Conservation (phyloP, 176 grass and related monocot species). For the Triticum timopheevii region DNA sequence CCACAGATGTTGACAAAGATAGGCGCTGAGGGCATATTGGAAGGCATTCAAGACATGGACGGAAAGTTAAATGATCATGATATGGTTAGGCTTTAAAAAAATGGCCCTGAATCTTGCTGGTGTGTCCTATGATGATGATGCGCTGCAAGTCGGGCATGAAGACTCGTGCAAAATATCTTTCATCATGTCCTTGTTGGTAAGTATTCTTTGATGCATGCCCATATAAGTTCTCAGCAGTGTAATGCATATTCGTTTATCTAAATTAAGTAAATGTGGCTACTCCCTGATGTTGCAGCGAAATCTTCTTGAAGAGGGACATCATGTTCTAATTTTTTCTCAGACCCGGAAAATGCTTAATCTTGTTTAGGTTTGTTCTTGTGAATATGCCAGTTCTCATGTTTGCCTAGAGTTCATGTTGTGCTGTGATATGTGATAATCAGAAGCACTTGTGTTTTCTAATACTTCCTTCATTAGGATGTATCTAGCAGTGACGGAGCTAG, state of each 20-base stretch:
- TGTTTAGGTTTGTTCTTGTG: slow-evolving; percentile 53
- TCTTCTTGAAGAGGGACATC: slow-evolving; percentile 67
- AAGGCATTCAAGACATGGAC: slow-evolving; percentile 29
- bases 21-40: slow-evolving; percentile 69
- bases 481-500: too few species aligned
- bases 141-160: slow-evolving; percentile 44
- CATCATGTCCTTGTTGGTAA: slow-evolving; percentile 80
- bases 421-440: not conserved
- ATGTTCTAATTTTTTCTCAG: slow-evolving; percentile 81
- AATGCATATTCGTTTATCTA: not conserved
- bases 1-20: slow-evolving; percentile 78
- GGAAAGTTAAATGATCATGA: slow-evolving; percentile 59
- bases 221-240: not conserved
- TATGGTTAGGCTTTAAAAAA: slow-evolving; percentile 59
- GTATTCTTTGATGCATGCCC: slow-evolving; percentile 9
- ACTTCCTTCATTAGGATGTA: not conserved
- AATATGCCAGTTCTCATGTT: not conserved
- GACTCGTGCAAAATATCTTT: slow-evolving; percentile 84
- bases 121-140: slow-evolving; percentile 46
- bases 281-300: slow-evolving; percentile 48
- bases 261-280: slow-evolving; percentile 14
- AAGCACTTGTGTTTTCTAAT: not conserved
- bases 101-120: slow-evolving; percentile 76
- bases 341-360: slow-evolving; percentile 84
- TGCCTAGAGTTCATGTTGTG: not conserved